phyloP scores from a whole-genome alignment of 177 flowering plant genomes.

The Telopea speciosissima region DNA sequence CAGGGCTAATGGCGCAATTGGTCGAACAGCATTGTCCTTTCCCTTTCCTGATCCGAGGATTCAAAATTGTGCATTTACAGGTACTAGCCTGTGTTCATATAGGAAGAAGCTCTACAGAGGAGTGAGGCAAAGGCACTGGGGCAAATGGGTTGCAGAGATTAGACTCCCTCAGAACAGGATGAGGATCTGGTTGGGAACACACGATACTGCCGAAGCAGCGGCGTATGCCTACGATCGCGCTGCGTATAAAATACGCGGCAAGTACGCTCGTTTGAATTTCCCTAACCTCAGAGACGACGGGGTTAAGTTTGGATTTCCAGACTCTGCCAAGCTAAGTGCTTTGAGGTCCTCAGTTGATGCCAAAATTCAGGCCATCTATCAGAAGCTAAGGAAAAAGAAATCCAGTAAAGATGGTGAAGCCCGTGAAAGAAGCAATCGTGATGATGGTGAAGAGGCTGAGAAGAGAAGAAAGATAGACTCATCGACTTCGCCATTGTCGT shows the following conservation, averaged over 20 bases:
- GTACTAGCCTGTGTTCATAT: constrained; percentile 1
- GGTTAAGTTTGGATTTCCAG: constrained; percentile 36
- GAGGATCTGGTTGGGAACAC: constrained; percentile 95
- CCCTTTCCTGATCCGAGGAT: not conserved
- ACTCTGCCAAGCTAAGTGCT: constrained; percentile 36
- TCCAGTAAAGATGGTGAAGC: constrained; percentile 19
- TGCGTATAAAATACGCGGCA: constrained; percentile 82
- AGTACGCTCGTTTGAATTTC: constrained; percentile 84
- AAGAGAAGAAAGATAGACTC: constrained; percentile 9
- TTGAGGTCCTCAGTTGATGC: constrained; percentile 65
- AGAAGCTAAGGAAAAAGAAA: constrained; percentile 45
- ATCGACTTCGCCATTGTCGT: constrained; percentile 5
- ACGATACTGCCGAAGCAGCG: constrained; percentile 74
- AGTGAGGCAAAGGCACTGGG: constrained; percentile 98
- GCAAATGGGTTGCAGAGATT: constrained; percentile 99
- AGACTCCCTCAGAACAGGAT: constrained; percentile 88
- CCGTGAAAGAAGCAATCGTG: constrained; percentile 9
- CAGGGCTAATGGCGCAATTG: constrained; percentile 7
- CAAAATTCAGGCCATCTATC: constrained; percentile 80
- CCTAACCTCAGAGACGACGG: constrained; percentile 53
- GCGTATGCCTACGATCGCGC: constrained; percentile 95
- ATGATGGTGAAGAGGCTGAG: not conserved
- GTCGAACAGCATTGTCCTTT: not conserved
- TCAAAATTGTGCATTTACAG: constrained; percentile 2
- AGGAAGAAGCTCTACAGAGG: constrained; percentile 91